Conservation (phyloP, 495 filamentous ascomycete genomes). For the Daldinia caldariorum region DNA sequence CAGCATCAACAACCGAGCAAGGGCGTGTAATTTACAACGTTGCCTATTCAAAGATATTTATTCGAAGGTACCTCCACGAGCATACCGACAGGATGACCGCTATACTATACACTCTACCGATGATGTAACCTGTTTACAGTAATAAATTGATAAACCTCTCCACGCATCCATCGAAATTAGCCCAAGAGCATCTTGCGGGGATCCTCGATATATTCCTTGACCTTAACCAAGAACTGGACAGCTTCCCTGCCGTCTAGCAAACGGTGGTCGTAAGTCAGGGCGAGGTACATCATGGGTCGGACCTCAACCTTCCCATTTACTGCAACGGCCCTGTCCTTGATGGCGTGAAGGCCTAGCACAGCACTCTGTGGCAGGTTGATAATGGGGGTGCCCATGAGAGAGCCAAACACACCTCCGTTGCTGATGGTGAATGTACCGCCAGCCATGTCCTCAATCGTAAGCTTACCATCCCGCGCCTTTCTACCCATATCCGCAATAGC, state of each 20-base stretch:
- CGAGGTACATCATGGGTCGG: conserved; percentile 98
- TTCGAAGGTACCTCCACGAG: conserved; percentile 8
- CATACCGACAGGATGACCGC: conserved; percentile 11
- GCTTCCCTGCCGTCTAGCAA: conserved; percentile 95
- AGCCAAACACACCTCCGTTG: conserved; percentile 79
- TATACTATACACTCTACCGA: conserved; percentile 37
- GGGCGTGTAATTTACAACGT: not conserved
- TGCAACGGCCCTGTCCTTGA: conserved; percentile 92
- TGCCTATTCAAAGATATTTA: conserved; percentile 19
- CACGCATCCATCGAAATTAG: conserved; percentile 28
- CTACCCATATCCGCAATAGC: conserved; percentile 92
- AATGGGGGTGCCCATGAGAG: conserved; percentile 96
- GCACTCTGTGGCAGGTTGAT: conserved; percentile 98
- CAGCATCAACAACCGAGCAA: not conserved
- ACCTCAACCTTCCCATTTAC: conserved; percentile 93
- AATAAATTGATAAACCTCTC: conserved; percentile 6
- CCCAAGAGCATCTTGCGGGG: conserved; percentile 86
- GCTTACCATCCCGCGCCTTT: conserved; percentile 96
- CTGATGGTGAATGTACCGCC: conserved; percentile 99
- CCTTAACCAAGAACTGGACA: conserved; percentile 96
- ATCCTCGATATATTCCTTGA: conserved; percentile 99
- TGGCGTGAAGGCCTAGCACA: conserved; percentile 95
- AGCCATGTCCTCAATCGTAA: conserved; percentile 99
- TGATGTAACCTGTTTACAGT: conserved; percentile 9
- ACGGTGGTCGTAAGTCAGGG: conserved; percentile 96